Conservation (phyloP, 768 basidiomycete genomes). For the Leucogyrophana mollusca region DNA sequence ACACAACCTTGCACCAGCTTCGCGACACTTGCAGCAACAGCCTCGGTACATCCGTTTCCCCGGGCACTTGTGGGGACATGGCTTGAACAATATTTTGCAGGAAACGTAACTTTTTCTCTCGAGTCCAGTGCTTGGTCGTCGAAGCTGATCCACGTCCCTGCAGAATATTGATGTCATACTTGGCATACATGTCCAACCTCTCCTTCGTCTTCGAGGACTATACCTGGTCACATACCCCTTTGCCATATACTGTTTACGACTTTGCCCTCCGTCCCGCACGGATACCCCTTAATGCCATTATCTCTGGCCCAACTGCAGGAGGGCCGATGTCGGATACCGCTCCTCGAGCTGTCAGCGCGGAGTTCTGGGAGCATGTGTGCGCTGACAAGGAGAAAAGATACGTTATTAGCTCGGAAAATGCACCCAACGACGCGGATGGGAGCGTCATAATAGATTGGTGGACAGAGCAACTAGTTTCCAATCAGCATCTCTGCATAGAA, state of each 20-base stretch:
- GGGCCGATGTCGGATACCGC: slow-evolving; percentile 31
- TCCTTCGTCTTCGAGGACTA: slow-evolving; percentile 66
- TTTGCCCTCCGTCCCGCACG: slow-evolving; percentile 49
- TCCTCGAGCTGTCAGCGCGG: slow-evolving; percentile 42
- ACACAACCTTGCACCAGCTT: slow-evolving; percentile 26
- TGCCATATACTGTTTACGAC: slow-evolving; percentile 55
- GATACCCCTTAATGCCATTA: slow-evolving; percentile 58
- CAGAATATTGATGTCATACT: slow-evolving; percentile 50
- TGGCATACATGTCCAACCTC: slow-evolving; percentile 48
- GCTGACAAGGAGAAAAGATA: slow-evolving; percentile 31
- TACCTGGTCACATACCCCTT: slow-evolving; percentile 53
- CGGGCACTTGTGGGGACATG: slow-evolving; percentile 58
- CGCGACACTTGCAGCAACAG: slow-evolving; percentile 8
- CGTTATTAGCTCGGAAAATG: slow-evolving; percentile 33
- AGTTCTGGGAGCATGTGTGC: slow-evolving; percentile 51
- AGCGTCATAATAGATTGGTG: slow-evolving; percentile 49
- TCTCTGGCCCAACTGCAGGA: slow-evolving; percentile 56
- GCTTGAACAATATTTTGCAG: slow-evolving; percentile 61
- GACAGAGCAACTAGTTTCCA: slow-evolving; percentile 35
- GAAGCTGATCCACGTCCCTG: neutral
- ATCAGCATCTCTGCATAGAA: slow-evolving; percentile 42
- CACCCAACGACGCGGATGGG: slow-evolving; percentile 40
- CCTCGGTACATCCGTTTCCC: slow-evolving; percentile 48
- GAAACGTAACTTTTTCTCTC: slow-evolving; percentile 41
- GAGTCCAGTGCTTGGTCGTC: neutral